These are phyloP conservation scores for Tremellales sp. DNA, from an alignment of 1,284 basidiomycete species.

Conservation along the genomic window DNA sequence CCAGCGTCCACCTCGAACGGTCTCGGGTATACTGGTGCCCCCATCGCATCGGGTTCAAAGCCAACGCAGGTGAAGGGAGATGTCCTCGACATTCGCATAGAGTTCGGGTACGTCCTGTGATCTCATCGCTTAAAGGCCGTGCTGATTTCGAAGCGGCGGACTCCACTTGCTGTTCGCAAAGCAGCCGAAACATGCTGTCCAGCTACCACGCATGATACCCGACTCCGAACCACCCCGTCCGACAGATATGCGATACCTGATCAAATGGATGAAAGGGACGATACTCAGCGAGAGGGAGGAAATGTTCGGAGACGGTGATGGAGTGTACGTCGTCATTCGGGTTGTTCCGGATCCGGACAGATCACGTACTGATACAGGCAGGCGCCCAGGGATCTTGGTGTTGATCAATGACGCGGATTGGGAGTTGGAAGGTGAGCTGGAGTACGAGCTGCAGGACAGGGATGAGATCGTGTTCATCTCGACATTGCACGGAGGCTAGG, in stretches of 20 bases:
- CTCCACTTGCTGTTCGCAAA: constrained; percentile 80
- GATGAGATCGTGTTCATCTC: constrained; percentile 97
- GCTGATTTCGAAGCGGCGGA: constrained; percentile 62
- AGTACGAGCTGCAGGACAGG: constrained; percentile 70
- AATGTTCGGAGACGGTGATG: constrained; percentile 81
- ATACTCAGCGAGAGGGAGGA: constrained; percentile 80
- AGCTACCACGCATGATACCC: constrained; percentile 56
- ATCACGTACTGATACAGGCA: constrained; percentile 43
- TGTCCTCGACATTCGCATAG: constrained; percentile 38
- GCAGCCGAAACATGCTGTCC: constrained; percentile 57
- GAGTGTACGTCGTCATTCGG: constrained; percentile 80
- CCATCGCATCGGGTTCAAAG: constrained; percentile 8
- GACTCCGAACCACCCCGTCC: constrained; percentile 46
- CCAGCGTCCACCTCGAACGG: constrained; percentile 13
- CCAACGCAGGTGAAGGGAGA: constrained; percentile 8
- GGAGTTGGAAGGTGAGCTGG: constrained; percentile 94
- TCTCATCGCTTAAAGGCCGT: neutral
- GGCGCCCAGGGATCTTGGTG: constrained; percentile 92
- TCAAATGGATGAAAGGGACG: constrained; percentile 72
- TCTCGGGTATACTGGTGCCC: constrained; percentile 20
- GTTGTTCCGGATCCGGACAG: neutral
- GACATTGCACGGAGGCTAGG: constrained; percentile 85
- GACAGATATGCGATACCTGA: constrained; percentile 68
- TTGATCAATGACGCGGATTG: constrained; percentile 96
- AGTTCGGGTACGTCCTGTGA: constrained; percentile 44